A percentile compares a stretch with the other conserved stretches of the same genome.
Evolutionary conservation across 345 rosid species (phyloP).

Genomic region (Sonneratia alba): DNA sequence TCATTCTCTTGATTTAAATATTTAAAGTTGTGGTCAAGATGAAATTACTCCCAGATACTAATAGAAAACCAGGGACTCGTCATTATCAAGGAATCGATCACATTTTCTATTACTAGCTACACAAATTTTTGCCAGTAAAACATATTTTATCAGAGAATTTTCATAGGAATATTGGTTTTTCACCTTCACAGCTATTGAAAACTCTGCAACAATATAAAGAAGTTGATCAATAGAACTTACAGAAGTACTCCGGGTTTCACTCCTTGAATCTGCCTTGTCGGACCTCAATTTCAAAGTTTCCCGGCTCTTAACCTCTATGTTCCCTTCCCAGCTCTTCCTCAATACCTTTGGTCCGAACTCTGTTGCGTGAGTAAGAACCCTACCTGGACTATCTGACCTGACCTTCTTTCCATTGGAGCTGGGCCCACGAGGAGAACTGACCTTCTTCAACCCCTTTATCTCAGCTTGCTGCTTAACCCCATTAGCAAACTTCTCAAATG

Average conservation of each 20-base stretch:
- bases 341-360: slow-evolving; percentile 86
- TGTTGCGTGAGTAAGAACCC: slow-evolving; percentile 58
- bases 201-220: background rate
- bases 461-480: slow-evolving; percentile 72
- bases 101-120: background rate
- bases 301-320: slow-evolving; percentile 47
- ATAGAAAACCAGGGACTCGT: background rate
- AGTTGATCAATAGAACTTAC: slow-evolving; percentile 36
- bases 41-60: background rate
- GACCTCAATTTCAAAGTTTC: slow-evolving; percentile 37
- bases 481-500: slow-evolving; percentile 73
- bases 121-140: background rate
- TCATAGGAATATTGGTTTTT: background rate
- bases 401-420: slow-evolving; percentile 45
- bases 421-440: slow-evolving; percentile 35
- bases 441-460: slow-evolving; percentile 49
- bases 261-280: slow-evolving; percentile 36
- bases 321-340: slow-evolving; percentile 99
- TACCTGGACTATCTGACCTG: slow-evolving; percentile 31
- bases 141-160: background rate
- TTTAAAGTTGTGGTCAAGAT: background rate
- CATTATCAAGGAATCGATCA: background rate
- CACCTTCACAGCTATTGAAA: background rate
- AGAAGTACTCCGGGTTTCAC: slow-evolving; percentile 45
- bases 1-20: background rate